Percentiles rank a stretch among this genome's conserved stretches.
Evolutionary conservation across 306 rosid species (phyloP).

Genomic region (Malus domestica): DNA sequence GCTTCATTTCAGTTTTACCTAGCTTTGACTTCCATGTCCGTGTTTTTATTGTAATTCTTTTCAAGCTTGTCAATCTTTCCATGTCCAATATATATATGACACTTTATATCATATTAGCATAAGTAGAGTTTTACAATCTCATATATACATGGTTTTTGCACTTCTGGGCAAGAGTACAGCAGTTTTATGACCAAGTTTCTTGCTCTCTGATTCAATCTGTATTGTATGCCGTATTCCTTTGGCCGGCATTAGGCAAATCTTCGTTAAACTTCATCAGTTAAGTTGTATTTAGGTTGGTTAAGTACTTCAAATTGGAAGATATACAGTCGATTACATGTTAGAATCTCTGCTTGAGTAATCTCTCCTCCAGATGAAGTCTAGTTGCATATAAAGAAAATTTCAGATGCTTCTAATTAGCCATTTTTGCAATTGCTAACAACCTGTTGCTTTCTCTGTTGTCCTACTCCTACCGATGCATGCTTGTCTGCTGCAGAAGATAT

Average conservation of each 20-base stretch:
- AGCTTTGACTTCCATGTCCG: not conserved
- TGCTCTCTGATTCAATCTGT: not conserved
- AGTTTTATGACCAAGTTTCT: not conserved
- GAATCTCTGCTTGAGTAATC: too few relatives aligned
- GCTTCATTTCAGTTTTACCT: not conserved
- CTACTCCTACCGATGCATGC: not conserved
- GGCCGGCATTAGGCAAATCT: not conserved
- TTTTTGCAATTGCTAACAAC: not conserved
- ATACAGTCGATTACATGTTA: too few relatives aligned
- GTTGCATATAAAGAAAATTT: not conserved
- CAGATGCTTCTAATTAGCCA: not conserved
- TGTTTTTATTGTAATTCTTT: conserved; percentile 18
- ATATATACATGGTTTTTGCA: not conserved
- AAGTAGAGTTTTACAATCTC: not conserved
- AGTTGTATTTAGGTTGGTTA: too few relatives aligned
- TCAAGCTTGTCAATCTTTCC: conserved; percentile 14
- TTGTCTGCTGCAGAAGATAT: not conserved
- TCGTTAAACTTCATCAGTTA: not conserved
- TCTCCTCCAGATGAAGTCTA: not conserved
- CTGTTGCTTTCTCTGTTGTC: not conserved
- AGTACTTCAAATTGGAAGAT: not conserved
- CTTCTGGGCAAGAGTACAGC: not conserved
- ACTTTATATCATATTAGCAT: conserved; percentile 12
- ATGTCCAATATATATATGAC: not conserved
- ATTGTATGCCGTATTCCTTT: not conserved